Conservation (phyloP, 2,329 filamentous ascomycete genomes). For the Penicillium sp. region DNA sequence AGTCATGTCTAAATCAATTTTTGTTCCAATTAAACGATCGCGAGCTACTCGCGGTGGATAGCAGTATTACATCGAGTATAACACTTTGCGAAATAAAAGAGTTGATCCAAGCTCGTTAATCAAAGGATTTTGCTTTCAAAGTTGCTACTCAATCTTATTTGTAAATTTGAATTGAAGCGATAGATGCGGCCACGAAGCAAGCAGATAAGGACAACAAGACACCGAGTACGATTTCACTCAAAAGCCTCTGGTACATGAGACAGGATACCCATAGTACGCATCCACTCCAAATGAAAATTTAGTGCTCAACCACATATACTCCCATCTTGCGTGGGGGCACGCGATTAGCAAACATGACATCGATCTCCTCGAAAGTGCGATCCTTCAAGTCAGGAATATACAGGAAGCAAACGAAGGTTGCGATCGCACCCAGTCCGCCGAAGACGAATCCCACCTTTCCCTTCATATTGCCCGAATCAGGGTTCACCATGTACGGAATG, state of each 20-base stretch:
- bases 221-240: neutral
- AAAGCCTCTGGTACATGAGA: neutral
- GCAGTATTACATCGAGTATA: neutral
- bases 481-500: neutral
- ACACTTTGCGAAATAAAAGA: neutral
- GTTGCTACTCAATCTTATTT: neutral
- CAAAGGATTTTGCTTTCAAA: neutral
- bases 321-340: slow-evolving; percentile 3
- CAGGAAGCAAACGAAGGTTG: neutral
- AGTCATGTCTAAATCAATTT: neutral
- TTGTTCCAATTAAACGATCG: neutral
- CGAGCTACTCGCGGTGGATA: neutral
- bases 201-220: neutral
- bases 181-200: neutral
- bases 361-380: slow-evolving; percentile 1
- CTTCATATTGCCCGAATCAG: neutral
- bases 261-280: neutral
- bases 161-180: neutral
- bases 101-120: neutral
- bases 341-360: neutral
- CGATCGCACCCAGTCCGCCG: neutral
- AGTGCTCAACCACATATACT: neutral
- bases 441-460: neutral
- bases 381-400: neutral
- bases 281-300: neutral